phyloP scores from a whole-genome alignment of 139 green algal genomes.

The Chlorella sp. region DNA sequence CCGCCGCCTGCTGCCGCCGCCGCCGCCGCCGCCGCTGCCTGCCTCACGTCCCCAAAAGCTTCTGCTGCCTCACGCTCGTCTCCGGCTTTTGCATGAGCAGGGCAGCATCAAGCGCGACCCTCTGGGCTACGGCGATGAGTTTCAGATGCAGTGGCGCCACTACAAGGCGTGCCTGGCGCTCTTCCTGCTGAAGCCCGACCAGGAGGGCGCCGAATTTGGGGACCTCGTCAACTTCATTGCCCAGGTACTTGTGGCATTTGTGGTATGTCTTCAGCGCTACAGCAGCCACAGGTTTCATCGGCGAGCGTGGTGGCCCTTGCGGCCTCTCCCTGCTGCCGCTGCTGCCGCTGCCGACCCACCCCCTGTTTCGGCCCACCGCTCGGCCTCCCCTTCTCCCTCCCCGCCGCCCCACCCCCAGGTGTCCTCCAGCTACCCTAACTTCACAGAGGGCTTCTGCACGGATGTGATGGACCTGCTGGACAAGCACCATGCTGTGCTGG shows the following conservation, averaged over 20 bases:
- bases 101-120: conserved; percentile 91
- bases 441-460: conserved; percentile 68
- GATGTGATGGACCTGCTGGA: conserved; percentile 91
- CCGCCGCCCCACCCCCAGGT: conserved; percentile 57
- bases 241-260: conserved; percentile 61
- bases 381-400: not conserved
- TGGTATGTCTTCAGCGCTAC: not conserved
- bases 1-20: conserved; percentile 10
- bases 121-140: conserved; percentile 94
- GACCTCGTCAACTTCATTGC: conserved; percentile 93
- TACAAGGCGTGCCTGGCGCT: conserved; percentile 87
- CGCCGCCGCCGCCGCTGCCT: not conserved
- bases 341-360: not conserved
- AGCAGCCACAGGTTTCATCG: too few species aligned
- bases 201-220: conserved; percentile 83
- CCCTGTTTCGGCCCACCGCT: not conserved
- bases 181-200: conserved; percentile 87
- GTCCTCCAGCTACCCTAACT: conserved; percentile 75
- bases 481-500: conserved; percentile 74
- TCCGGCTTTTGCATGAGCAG: conserved; percentile 54
- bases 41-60: not conserved
- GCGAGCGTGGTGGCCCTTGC: too few species aligned
- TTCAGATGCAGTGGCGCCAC: conserved; percentile 84
- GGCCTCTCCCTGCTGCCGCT: too few species aligned
- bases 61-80: not conserved